phyloP scores from a whole-genome alignment of 192 early-diverging fungal genomes.

The Umbelopsis sp. region DNA sequence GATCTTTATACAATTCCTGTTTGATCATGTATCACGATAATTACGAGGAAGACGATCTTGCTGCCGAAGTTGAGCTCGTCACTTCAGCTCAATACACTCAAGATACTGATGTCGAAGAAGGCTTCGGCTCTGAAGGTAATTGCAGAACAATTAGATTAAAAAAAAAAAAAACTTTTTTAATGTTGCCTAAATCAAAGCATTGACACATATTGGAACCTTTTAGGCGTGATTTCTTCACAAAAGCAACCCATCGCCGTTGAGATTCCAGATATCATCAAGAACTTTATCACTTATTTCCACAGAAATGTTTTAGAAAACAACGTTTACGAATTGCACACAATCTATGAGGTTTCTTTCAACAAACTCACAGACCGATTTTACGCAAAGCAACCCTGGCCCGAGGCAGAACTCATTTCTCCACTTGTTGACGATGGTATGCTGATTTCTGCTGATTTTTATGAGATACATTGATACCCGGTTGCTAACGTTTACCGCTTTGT shows the following conservation, averaged over 20 bases:
- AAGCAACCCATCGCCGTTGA: conserved; percentile 47
- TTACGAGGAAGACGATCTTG: conserved; percentile 58
- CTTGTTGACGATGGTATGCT: conserved; percentile 81
- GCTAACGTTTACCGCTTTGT: not conserved
- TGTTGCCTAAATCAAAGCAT: not conserved
- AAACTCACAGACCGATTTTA: conserved; percentile 92
- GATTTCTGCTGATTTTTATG: not conserved
- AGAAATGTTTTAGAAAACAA: conserved; percentile 79
- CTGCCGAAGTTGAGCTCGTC: conserved; percentile 65
- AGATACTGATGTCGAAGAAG: conserved; percentile 48
- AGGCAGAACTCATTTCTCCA: conserved; percentile 77
- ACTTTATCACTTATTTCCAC: conserved; percentile 84
- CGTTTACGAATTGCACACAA: conserved; percentile 81
- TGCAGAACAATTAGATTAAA: conserved; percentile 5
- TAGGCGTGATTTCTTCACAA: conserved; percentile 10
- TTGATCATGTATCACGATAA: conserved; percentile 45
- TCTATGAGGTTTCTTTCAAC: conserved; percentile 91
- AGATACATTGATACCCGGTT: not conserved
- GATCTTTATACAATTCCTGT: conserved; percentile 2
- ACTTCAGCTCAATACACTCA: conserved; percentile 44
- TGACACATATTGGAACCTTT: not conserved
- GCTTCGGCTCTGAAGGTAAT: conserved; percentile 44
- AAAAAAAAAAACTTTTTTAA: conserved; percentile 29
- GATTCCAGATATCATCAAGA: conserved; percentile 85
- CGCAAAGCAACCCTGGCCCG: conserved; percentile 87